Percentiles rank a stretch among this genome's conserved stretches.
These are phyloP conservation scores for Alternaria brassicae DNA, from an alignment of 2,329 filamentous ascomycete genomes.

Conservation along the genomic window DNA sequence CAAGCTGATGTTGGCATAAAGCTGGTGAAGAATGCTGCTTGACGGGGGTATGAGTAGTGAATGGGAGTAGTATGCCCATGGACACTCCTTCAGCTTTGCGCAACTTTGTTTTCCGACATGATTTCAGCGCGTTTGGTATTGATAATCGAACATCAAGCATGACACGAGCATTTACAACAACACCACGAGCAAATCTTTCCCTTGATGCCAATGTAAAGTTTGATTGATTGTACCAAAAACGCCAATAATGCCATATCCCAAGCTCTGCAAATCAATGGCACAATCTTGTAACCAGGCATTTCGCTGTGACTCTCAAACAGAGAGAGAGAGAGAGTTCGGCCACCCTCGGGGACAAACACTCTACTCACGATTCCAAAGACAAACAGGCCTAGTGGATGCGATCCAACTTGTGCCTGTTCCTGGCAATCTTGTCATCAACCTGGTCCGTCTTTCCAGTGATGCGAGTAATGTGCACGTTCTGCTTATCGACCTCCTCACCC, in stretches of 20 bases:
- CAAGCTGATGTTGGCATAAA: constrained; percentile 57
- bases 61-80: neutral
- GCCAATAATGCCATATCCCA: neutral
- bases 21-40: neutral
- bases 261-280: neutral
- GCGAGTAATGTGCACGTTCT: constrained; percentile 79
- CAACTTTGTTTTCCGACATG: neutral
- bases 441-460: constrained; percentile 84
- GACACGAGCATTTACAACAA: neutral
- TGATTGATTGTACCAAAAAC: neutral
- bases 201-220: neutral
- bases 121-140: neutral
- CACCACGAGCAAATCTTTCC: too few species aligned
- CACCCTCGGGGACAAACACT: neutral
- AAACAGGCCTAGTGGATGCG: constrained; percentile 59
- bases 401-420: constrained; percentile 76
- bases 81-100: neutral
- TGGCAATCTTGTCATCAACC: constrained; percentile 76
- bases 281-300: neutral
- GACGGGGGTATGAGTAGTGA: neutral
- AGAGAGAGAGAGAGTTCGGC: too few species aligned
- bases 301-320: neutral
- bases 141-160: neutral
- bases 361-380: neutral
- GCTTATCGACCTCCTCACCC: constrained; percentile 74